These are phyloP conservation scores for Bothriochloa decipiens DNA, from an alignment of 176 grass and related monocot species.

Conservation along the genomic window DNA sequence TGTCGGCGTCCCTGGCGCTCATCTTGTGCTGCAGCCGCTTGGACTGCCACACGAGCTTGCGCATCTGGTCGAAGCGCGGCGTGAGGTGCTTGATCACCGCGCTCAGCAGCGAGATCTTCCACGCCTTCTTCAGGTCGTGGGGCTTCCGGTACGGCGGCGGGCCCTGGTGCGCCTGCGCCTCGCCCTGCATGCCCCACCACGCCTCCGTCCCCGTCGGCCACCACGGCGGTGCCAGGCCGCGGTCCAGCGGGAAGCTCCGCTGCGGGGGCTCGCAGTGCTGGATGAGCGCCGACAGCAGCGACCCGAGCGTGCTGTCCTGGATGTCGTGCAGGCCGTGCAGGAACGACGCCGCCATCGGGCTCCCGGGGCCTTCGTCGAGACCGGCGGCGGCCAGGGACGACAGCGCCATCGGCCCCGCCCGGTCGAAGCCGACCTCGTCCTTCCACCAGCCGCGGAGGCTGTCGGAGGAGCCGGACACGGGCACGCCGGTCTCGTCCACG, in stretches of 20 bases:
- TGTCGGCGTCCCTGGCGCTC: constrained; percentile 46
- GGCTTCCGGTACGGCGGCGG: constrained; percentile 55
- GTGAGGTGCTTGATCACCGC: constrained; percentile 55
- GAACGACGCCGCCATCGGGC: constrained; percentile 1
- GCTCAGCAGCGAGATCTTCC: constrained; percentile 53
- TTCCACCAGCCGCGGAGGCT: constrained; percentile 68
- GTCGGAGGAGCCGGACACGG: constrained; percentile 53
- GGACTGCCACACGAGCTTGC: constrained; percentile 52
- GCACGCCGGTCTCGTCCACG: constrained; percentile 41
- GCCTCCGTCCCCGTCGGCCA: constrained; percentile 38
- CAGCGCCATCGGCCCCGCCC: constrained; percentile 15
- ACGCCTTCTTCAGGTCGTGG: constrained; percentile 61
- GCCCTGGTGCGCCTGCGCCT: constrained; percentile 27
- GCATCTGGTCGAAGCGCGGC: constrained; percentile 47
- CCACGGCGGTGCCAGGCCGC: constrained; percentile 50
- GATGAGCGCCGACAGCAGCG: constrained; percentile 41
- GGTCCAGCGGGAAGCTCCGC: constrained; percentile 55
- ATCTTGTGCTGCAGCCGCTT: constrained; percentile 58
- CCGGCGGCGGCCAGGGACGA: neutral
- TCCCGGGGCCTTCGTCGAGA: neutral
- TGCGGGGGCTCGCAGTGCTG: constrained; percentile 37
- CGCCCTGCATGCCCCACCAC: constrained; percentile 43
- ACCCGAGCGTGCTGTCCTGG: constrained; percentile 59
- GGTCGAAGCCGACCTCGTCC: constrained; percentile 49
- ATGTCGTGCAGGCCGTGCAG: constrained; percentile 45